Evolutionary conservation across 345 rosid species (phyloP).

Genomic region (Euphorbia peplus): DNA sequence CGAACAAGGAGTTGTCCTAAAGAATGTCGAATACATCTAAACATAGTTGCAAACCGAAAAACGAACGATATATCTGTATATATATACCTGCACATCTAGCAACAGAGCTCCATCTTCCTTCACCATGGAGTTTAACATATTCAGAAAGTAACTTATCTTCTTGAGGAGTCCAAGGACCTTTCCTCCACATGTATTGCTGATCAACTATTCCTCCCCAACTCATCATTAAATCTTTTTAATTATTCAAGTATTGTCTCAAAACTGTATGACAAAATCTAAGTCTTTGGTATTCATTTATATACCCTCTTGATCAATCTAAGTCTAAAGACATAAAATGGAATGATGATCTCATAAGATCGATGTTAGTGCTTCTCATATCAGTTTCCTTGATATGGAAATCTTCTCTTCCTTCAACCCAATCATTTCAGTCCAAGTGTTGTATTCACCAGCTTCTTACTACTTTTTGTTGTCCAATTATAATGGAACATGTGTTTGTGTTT

Average conservation of each 20-base stretch:
- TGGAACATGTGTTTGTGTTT: conserved; percentile 11
- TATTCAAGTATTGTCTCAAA: conserved; percentile 28
- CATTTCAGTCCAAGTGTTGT: conserved; percentile 21
- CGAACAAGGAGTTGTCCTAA: too few species aligned
- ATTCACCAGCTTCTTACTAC: conserved; percentile 26
- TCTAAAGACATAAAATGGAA: background rate
- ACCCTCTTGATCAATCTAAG: conserved; percentile 15
- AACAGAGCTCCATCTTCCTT: conserved; percentile 83
- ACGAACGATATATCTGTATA: too few species aligned
- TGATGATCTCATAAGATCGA: conserved; percentile 32
- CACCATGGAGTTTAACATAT: conserved; percentile 60
- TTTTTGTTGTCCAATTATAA: conserved; percentile 16
- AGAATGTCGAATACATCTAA: too few species aligned
- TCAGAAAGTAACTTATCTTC: conserved; percentile 64
- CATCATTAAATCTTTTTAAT: conserved; percentile 19
- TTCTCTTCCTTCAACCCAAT: conserved; percentile 19
- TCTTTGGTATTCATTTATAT: conserved; percentile 12
- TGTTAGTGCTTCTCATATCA: conserved; percentile 15
- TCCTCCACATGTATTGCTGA: conserved; percentile 60
- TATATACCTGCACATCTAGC: conserved; percentile 55
- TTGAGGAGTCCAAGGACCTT: conserved; percentile 88
- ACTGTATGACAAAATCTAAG: conserved; percentile 29
- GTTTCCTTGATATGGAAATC: conserved; percentile 13
- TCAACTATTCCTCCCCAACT: conserved; percentile 47
- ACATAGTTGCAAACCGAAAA: too few species aligned